Evolutionary conservation across 441 rosid species (phyloP).

Genomic region (Arabidopsis hybrid): DNA sequence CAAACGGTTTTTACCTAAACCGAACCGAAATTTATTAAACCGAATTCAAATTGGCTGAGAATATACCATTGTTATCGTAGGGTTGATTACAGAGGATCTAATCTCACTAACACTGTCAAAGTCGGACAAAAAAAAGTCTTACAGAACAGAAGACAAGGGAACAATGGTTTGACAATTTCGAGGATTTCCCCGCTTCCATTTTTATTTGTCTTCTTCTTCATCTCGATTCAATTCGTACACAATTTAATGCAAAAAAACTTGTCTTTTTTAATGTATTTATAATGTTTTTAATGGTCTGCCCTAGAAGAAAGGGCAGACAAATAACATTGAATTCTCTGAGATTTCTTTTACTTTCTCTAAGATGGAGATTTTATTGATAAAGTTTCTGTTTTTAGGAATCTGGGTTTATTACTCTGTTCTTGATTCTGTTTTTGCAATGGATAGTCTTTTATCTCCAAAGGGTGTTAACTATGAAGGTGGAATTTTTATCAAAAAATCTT

Average conservation of each 20-base stretch:
- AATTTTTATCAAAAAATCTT: background rate
- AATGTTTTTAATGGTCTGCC: conserved; percentile 35
- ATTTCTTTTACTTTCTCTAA: conserved; percentile 18
- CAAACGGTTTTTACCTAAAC: too few relatives aligned
- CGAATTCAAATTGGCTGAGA: too few relatives aligned
- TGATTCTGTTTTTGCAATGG: conserved; percentile 52
- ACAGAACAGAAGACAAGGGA: conserved; percentile 52
- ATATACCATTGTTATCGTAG: conserved; percentile 19
- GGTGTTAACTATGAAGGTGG: conserved; percentile 92
- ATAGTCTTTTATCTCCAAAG: conserved; percentile 87
- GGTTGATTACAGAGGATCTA: conserved; percentile 28
- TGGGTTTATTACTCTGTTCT: conserved; percentile 40
- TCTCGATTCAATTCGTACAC: conserved; percentile 28
- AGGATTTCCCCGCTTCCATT: conserved; percentile 47
- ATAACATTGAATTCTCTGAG: background rate
- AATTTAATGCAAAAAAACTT: conserved; percentile 22
- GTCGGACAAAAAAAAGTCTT: conserved; percentile 28
- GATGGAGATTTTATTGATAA: conserved; percentile 41
- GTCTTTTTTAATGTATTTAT: background rate
- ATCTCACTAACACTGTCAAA: conserved; percentile 15
- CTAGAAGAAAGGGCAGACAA: conserved; percentile 36
- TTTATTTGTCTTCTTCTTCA: conserved; percentile 38
- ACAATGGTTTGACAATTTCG: conserved; percentile 57
- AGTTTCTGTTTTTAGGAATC: conserved; percentile 43
- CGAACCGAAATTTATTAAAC: too few relatives aligned